Base-by-base conservation (phyloP, 257 asterid genomes). In the Ligustrum vulgare region DNA sequence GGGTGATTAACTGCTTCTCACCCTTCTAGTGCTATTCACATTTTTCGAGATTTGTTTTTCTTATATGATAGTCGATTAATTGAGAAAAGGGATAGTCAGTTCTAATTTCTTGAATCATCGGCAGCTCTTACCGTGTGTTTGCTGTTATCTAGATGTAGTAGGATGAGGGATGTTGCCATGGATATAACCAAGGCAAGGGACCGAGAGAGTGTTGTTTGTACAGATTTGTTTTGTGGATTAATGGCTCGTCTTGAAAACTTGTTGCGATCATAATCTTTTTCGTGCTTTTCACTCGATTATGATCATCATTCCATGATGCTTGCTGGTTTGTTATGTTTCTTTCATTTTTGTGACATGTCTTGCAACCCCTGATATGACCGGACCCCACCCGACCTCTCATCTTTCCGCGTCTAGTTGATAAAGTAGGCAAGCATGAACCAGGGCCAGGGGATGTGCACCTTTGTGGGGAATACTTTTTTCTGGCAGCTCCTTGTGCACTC, bases 121-220 rank as follows among this genome's bases (percentile, higher is more conserved):
- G 86, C 78, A 76, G 72, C 82, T 74, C 79, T 54, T 45, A 41
- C 70, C 58, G 78, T 58, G 72, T 80, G 75, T 77, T 73, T 49
- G 72, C 71, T 71, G 86, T 82, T 81, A 70, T 82, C 47, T 83
- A 71, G 76, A 76, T 84, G 72, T 75, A 67, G 49, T 77, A 75
- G 74, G 80, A 73, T 54, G 77, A 77, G 71, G 51, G 70, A 58
- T 70, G 32, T 67, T 63, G 81, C 56, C 56, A 41, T 54, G 5
- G 35, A 18, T 65, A 74, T 41, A 41, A 70, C 74, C 47, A 32
- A 78, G 37, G 72, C 37, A 81, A 28, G 74, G 73, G 80, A 39
- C 47, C 18, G 81, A 36, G 71, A 60, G 82, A 54, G 82, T 83
- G 81, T 81, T 87, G 73, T 39, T 84, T 9, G 89, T 83, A 84